These are phyloP conservation scores for Cytospora chrysosperma DNA, from an alignment of 2,329 filamentous ascomycete species.

Conservation along the genomic window DNA sequence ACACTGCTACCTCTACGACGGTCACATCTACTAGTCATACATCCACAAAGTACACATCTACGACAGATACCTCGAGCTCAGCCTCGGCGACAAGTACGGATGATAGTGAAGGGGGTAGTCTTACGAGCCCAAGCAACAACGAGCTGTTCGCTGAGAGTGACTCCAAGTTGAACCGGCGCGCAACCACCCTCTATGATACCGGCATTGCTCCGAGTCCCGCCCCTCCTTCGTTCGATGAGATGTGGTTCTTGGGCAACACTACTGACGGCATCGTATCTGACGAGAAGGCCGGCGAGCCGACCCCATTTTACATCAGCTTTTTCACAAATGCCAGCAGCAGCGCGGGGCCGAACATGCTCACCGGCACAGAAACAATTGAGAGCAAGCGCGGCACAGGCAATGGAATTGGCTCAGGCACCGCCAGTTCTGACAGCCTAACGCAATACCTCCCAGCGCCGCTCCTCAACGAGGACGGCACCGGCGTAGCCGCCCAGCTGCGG, in stretches of 20 bases:
- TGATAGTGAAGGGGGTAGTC: slow-evolving; percentile 6
- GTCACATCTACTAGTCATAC: background rate
- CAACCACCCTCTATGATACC: slow-evolving; percentile 22
- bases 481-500: slow-evolving; percentile 69
- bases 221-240: slow-evolving; percentile 65
- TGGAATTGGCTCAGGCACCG: slow-evolving; percentile 24
- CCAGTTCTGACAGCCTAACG: slow-evolving; percentile 43
- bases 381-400: slow-evolving; percentile 32
- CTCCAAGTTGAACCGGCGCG: background rate
- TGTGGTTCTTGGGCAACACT: slow-evolving; percentile 79
- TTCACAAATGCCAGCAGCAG: slow-evolving; percentile 47
- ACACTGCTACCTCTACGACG: slow-evolving; percentile 3
- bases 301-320: slow-evolving; percentile 84
- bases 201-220: slow-evolving; percentile 52
- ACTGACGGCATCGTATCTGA: slow-evolving; percentile 69
- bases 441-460: slow-evolving; percentile 62
- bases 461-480: slow-evolving; percentile 66
- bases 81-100: slow-evolving; percentile 1
- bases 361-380: background rate
- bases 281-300: slow-evolving; percentile 75
- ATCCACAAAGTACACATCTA: background rate
- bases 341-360: slow-evolving; percentile 30
- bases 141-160: background rate
- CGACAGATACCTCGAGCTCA: slow-evolving; percentile 4
- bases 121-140: background rate